These are phyloP conservation scores for Darksidea phi DNA, from an alignment of 495 filamentous ascomycete genomes.

Conservation along the genomic window DNA sequence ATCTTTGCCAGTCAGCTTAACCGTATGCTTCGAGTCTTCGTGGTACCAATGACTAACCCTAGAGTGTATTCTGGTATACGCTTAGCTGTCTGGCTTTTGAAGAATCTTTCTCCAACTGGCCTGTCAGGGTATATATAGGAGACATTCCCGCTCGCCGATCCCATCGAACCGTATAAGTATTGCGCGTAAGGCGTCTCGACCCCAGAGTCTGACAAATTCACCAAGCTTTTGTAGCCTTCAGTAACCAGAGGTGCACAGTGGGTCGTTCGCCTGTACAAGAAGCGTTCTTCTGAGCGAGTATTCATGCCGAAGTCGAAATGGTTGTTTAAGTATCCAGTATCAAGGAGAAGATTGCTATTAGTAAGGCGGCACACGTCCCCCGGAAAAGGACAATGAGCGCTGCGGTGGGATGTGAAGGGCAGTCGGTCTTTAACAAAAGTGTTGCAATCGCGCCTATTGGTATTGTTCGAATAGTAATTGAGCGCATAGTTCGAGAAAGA, in stretches of 20 bases:
- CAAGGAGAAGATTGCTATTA: constrained; percentile 5
- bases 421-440: neutral
- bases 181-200: neutral
- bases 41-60: neutral
- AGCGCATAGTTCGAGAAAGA: constrained; percentile 2
- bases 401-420: neutral
- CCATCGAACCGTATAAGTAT: neutral
- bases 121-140: neutral
- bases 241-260: constrained; percentile 12
- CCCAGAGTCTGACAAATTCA: neutral
- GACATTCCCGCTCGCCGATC: neutral
- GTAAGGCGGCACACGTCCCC: neutral
- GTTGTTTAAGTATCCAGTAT: constrained; percentile 18
- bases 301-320: constrained; percentile 27
- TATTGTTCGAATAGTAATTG: neutral
- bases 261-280: neutral
- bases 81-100: neutral
- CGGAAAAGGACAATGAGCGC: constrained; percentile 17
- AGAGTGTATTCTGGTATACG: neutral
- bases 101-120: neutral
- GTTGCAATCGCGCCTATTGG: neutral
- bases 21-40: too few species aligned
- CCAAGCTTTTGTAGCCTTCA: neutral
- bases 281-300: constrained; percentile 2
- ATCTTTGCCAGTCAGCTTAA: neutral